Evolutionary conservation across 805 yeast species (phyloP).

Genomic region (Myxozyma lipomycoides): DNA sequence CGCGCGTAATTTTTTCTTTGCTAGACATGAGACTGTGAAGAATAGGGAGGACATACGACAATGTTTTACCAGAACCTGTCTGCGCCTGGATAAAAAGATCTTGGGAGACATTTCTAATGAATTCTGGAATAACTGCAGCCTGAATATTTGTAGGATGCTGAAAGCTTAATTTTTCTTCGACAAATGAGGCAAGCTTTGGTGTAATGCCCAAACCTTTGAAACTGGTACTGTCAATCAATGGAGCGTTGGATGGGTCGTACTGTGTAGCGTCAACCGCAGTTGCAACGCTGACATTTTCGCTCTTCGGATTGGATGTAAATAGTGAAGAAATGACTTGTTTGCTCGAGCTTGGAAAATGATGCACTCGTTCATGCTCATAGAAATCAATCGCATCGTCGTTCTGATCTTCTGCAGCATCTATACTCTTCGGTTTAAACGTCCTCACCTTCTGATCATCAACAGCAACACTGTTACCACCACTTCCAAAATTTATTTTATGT

Average conservation of each 20-base stretch:
- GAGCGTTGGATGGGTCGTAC: constrained; percentile 77
- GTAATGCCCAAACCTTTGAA: constrained; percentile 71
- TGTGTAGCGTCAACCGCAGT: constrained; percentile 27
- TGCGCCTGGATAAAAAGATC: constrained; percentile 93
- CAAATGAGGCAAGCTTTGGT: constrained; percentile 49
- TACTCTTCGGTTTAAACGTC: neutral
- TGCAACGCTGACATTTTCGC: constrained; percentile 34
- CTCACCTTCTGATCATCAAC: constrained; percentile 2
- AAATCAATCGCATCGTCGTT: neutral
- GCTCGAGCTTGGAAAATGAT: neutral
- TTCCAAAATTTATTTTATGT: constrained; percentile 4
- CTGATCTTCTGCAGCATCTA: neutral
- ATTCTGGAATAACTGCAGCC: constrained; percentile 67
- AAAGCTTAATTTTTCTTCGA: constrained; percentile 51
- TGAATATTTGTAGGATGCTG: constrained; percentile 79
- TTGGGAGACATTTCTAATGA: constrained; percentile 38
- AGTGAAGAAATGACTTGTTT: constrained; percentile 60
- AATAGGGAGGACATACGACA: constrained; percentile 82
- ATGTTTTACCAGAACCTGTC: constrained; percentile 97
- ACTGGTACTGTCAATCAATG: constrained; percentile 55
- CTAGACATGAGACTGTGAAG: constrained; percentile 64
- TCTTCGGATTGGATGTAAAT: constrained; percentile 63
- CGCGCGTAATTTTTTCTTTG: constrained; percentile 46
- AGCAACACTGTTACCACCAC: constrained; percentile 16
- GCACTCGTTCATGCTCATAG: neutral